Evolutionary conservation across 306 rosid genomes (phyloP).

Genomic region (Rosa rugosa): DNA sequence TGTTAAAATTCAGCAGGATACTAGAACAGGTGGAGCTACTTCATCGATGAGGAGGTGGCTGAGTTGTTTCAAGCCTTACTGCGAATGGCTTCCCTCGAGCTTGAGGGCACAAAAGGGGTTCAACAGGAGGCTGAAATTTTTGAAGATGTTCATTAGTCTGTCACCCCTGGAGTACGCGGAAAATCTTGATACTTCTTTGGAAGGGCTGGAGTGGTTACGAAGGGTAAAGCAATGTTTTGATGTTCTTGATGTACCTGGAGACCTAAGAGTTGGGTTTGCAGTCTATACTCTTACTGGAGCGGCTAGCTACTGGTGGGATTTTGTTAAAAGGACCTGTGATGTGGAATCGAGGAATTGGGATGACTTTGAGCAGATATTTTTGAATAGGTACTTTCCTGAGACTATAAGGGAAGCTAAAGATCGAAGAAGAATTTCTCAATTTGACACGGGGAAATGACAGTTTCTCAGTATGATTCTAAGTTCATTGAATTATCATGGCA

Average conservation of each 20-base stretch:
- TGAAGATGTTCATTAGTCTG: neutral
- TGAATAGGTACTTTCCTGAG: neutral
- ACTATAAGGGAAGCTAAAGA: neutral
- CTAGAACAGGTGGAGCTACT: neutral
- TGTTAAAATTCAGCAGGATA: neutral
- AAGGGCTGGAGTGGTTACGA: neutral
- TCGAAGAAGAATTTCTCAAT: neutral
- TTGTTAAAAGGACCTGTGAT: neutral
- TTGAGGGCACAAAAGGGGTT: neutral
- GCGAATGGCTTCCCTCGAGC: neutral
- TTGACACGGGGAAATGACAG: neutral
- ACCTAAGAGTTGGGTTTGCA: neutral
- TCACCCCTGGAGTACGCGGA: neutral
- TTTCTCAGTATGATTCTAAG: neutral
- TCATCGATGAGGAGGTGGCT: neutral
- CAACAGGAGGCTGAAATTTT: neutral
- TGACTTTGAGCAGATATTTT: neutral
- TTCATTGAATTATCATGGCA: conserved; percentile 1
- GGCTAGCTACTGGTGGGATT: conserved; percentile 5
- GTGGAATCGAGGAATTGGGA: neutral
- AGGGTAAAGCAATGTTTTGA: conserved; percentile 7
- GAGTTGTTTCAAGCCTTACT: neutral
- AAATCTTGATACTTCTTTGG: neutral
- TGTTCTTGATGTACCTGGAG: conserved; percentile 2
- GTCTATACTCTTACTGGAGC: conserved; percentile 1